Percentiles rank a stretch among this genome's conserved stretches.
Conservation (phyloP, 2,329 filamentous ascomycete species). For the Paecilomyces variotii region DNA sequence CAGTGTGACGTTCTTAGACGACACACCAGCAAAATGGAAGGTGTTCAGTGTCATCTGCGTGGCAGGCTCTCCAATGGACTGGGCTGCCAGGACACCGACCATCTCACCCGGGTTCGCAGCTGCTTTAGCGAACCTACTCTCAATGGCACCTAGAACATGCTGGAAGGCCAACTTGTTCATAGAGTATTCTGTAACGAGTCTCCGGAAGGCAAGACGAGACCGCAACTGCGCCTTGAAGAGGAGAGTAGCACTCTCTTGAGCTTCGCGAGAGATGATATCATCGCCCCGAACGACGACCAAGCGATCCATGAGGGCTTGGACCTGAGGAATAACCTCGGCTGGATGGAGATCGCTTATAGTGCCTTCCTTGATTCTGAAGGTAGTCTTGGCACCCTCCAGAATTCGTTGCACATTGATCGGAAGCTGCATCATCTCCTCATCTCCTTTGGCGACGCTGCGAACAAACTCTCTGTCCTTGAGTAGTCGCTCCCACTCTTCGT, state of each 20-base stretch:
- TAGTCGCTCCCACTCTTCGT: conserved; percentile 79
- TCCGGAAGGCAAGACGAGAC: conserved; percentile 85
- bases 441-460: conserved; percentile 64
- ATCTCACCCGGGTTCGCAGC: conserved; percentile 92
- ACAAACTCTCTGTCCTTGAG: conserved; percentile 66
- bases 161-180: conserved; percentile 88
- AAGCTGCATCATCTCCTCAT: conserved; percentile 79
- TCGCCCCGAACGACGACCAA: conserved; percentile 80
- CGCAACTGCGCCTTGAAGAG: conserved; percentile 89
- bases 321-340: conserved; percentile 72
- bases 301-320: conserved; percentile 65
- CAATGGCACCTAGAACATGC: conserved; percentile 82
- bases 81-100: conserved; percentile 94
- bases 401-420: conserved; percentile 88
- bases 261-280: conserved; percentile 75
- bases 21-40: conserved; percentile 99
- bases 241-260: conserved; percentile 78
- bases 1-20: conserved; percentile 97
- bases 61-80: conserved; percentile 96
- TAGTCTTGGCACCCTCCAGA: conserved; percentile 79
- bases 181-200: conserved; percentile 75
- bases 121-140: conserved; percentile 77
- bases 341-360: conserved; percentile 85
- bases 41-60: conserved; percentile 99
- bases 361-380: conserved; percentile 81